phyloP scores from a whole-genome alignment of 1,139 yeast species.

The Arxiozyma slooffiae region DNA sequence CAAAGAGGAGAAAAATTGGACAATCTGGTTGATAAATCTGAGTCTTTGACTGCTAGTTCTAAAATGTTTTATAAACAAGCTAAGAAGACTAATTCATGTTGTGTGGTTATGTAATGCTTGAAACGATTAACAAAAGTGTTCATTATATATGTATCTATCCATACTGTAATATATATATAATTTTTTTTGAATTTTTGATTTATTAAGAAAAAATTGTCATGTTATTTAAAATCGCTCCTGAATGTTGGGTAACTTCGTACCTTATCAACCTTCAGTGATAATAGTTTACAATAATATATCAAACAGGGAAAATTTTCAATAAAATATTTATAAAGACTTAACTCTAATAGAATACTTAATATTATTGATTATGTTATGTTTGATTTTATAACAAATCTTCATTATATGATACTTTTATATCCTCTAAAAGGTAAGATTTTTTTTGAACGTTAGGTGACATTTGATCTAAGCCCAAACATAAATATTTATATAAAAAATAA shows the following conservation, averaged over 20 bases:
- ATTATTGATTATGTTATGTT: no score
- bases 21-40: conserved; percentile 87
- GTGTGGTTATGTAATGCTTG: conserved; percentile 57
- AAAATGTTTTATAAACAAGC: conserved; percentile 96
- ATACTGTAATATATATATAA: background rate
- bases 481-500: no score
- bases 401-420: no score
- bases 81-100: conserved; percentile 93
- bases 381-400: background rate
- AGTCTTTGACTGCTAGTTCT: conserved; percentile 79
- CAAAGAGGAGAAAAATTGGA: conserved; percentile 96
- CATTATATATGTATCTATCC: background rate
- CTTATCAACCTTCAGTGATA: background rate
- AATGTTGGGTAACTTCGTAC: no score
- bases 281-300: background rate
- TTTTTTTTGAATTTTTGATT: no score
- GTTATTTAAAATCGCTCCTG: no score
- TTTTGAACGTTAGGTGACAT: background rate
- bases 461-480: background rate
- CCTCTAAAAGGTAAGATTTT: background rate
- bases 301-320: background rate
- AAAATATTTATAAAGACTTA: background rate
- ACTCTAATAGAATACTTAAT: background rate
- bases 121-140: background rate
- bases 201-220: no score